Percentiles rank a stretch among this genome's conserved stretches.
These are phyloP conservation scores for Prunus dulcis DNA, from an alignment of 306 rosid genomes.

Conservation along the genomic window DNA sequence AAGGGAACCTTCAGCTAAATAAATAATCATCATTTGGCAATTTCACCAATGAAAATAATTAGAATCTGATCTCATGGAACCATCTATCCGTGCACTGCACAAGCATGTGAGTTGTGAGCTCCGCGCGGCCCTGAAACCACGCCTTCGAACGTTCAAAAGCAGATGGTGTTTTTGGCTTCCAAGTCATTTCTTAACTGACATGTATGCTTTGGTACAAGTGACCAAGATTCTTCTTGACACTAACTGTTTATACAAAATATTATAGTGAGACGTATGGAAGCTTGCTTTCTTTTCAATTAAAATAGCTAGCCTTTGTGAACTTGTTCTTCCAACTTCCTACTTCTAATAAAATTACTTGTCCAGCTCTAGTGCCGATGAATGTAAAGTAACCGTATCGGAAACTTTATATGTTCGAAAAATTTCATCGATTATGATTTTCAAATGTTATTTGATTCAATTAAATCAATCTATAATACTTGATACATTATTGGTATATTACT, in stretches of 20 bases:
- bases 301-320: neutral
- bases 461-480: neutral
- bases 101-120: constrained; percentile 10
- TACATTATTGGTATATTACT: neutral
- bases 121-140: constrained; percentile 13
- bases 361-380: too few species aligned
- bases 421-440: too few species aligned
- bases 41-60: neutral
- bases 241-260: neutral
- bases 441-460: too few species aligned
- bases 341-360: neutral
- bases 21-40: neutral
- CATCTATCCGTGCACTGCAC: neutral
- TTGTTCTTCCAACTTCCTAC: neutral
- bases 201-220: neutral
- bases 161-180: constrained; percentile 5
- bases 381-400: too few species aligned
- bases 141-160: constrained; percentile 13
- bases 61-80: neutral
- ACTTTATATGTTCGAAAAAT: too few species aligned
- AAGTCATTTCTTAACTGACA: neutral
- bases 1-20: neutral
- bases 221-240: neutral
- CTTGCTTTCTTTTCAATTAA: neutral
- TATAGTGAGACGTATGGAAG: neutral